Conservation (phyloP, 176 grass and related monocot genomes). For the Melocanna baccifera region DNA sequence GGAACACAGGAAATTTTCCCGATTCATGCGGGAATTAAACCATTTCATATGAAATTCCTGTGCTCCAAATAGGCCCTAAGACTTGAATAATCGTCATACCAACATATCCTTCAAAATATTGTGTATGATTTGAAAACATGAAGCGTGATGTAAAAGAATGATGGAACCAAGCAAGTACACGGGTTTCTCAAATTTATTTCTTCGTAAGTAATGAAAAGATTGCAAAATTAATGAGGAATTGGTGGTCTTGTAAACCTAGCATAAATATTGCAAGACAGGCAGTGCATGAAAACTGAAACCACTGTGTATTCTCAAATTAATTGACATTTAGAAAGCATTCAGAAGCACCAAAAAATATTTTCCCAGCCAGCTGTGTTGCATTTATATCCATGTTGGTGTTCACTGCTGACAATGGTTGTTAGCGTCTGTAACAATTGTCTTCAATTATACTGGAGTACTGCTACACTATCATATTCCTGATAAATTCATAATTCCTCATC, state of each 20-base stretch:
- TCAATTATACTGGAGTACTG: neutral
- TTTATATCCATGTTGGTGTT: neutral
- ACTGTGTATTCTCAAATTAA: neutral
- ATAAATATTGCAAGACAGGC: neutral
- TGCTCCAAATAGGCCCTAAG: too few species aligned
- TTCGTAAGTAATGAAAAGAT: neutral
- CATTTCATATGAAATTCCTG: too few species aligned
- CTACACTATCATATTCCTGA: neutral
- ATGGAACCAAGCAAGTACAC: neutral
- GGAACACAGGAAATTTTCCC: too few species aligned
- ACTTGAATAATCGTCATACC: too few species aligned
- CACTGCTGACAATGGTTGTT: neutral
- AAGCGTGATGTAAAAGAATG: neutral
- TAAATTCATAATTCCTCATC: neutral
- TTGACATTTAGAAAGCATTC: neutral
- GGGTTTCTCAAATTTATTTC: neutral
- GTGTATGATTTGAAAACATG: neutral
- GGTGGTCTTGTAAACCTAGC: neutral
- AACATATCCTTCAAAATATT: neutral
- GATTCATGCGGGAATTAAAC: too few species aligned
- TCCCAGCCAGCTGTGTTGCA: neutral
- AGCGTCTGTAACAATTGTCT: neutral
- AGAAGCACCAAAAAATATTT: neutral
- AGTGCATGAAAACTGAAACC: neutral
- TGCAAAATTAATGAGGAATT: neutral